A percentile compares a stretch with the other conserved stretches of the same genome.
phyloP scores from a whole-genome alignment of 2,329 filamentous ascomycete genomes.

The Exophiala sideris region DNA sequence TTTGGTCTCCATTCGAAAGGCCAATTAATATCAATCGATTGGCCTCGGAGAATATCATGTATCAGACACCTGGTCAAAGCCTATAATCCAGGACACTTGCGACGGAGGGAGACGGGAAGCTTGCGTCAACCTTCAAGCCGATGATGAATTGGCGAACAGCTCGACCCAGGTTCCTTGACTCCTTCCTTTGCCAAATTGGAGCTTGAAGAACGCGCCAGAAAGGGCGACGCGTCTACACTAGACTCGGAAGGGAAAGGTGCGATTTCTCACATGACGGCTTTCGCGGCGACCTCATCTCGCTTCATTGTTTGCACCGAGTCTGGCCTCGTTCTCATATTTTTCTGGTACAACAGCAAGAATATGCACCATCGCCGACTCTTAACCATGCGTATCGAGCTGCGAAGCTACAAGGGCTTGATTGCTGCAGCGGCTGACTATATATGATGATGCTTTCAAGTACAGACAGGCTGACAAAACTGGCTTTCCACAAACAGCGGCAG shows the following conservation, averaged over 20 bases:
- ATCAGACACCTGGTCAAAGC: background rate
- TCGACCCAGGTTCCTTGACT: too few species aligned
- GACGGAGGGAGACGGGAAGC: background rate
- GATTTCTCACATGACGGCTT: background rate
- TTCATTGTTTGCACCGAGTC: background rate
- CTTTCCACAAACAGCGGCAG: constrained; percentile 2
- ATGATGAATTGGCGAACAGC: background rate
- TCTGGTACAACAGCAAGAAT: background rate
- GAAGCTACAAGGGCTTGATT: too few species aligned
- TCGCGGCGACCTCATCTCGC: background rate
- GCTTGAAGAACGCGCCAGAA: background rate
- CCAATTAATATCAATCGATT: background rate
- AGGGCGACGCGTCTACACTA: background rate
- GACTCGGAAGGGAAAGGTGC: background rate
- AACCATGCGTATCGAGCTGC: too few species aligned
- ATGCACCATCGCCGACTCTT: too few species aligned
- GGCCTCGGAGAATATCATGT: constrained; percentile 2
- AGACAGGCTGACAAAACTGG: background rate
- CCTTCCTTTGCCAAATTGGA: too few species aligned
- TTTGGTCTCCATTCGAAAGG: too few species aligned
- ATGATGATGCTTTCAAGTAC: too few species aligned
- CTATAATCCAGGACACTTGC: background rate
- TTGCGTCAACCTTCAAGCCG: background rate
- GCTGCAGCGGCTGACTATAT: too few species aligned
- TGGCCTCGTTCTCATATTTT: too few species aligned